Base-by-base conservation (phyloP, 371 early-diverging fungal genomes). In the Catenaria anguillulae region DNA sequence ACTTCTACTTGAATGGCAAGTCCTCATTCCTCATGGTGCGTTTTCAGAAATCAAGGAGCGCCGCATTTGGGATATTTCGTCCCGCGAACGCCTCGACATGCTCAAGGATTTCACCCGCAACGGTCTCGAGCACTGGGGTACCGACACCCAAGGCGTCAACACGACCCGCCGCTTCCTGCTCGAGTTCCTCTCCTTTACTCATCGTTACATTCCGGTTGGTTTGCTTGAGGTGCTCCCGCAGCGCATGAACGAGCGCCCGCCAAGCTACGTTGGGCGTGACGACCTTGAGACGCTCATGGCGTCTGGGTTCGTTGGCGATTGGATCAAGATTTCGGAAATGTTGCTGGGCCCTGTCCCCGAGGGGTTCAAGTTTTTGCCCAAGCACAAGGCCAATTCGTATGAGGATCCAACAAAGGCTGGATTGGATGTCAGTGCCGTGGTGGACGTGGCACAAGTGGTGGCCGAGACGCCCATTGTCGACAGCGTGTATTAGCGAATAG, bases 261-360 rank as follows among this genome's bases (percentile, higher is more conserved):
- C 91, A 24, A 77, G 82, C 13, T 96, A 83, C 64, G 65, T 71
- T 24, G 98, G 98, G 6, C 75, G 98, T 46, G 82, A 90, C 66
- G 95, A 95, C 19, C 68, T 93, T 24, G 98, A 97, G 73, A 95
- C 95, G 0, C 71, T 96, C 62, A 84, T 97, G 93, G 93, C 88
- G 5, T 86, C 87, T 55, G 72, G 81, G 24, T 75, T 80, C 46
- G 82, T 83, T 2, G 67, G 73, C 23, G 96, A 95, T 71, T 96
- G 96, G 98, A 80, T 97, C 63, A 90, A 92, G 69, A 68, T 92
- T 24, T 76, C 77, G 64, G 89, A 90, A 64, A 80, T 83, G 72
- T 63, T 87, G 46, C 69, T 88, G 26, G 95, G 95, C 5, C 88
- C 89, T 35, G 84, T 90, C 8, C 92, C 93, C 12, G 84, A 77